Percentiles rank a stretch among this genome's conserved stretches.
These are phyloP conservation scores for Sarcomyxa edulis DNA, from an alignment of 768 basidiomycete species.

Conservation along the genomic window DNA sequence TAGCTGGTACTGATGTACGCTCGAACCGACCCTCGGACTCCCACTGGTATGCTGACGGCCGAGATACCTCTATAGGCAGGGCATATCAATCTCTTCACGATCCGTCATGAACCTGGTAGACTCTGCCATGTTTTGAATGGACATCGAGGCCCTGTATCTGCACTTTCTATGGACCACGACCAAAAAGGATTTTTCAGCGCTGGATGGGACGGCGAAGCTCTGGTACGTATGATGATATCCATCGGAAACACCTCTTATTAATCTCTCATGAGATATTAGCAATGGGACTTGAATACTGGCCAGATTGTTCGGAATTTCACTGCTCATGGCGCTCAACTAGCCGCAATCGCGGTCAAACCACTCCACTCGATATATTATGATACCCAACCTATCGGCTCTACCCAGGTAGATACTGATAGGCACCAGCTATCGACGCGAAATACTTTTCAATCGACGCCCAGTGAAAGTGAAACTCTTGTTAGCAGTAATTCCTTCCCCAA, in stretches of 20 bases:
- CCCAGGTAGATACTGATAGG: no score
- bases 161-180: constrained; percentile 73
- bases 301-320: constrained; percentile 70
- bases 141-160: constrained; percentile 80
- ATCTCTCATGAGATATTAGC: no score
- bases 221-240: constrained; percentile 43
- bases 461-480: constrained; percentile 12
- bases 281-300: constrained; percentile 98
- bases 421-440: constrained; percentile 8
- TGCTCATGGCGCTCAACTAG: constrained; percentile 80
- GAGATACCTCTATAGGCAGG: constrained; percentile 54
- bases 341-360: constrained; percentile 76
- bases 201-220: constrained; percentile 89
- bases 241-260: no score
- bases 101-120: constrained; percentile 88
- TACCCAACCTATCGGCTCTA: no score
- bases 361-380: constrained; percentile 30
- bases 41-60: constrained; percentile 9
- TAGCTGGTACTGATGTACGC: constrained; percentile 83
- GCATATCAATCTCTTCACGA: constrained; percentile 88
- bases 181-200: constrained; percentile 88
- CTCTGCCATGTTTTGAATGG: constrained; percentile 67
- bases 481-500: constrained; percentile 11
- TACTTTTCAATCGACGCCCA: constrained; percentile 4
- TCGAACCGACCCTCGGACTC: no score